Conservation (phyloP, 352 stramenopile species). For the Globisporangium nunn region DNA sequence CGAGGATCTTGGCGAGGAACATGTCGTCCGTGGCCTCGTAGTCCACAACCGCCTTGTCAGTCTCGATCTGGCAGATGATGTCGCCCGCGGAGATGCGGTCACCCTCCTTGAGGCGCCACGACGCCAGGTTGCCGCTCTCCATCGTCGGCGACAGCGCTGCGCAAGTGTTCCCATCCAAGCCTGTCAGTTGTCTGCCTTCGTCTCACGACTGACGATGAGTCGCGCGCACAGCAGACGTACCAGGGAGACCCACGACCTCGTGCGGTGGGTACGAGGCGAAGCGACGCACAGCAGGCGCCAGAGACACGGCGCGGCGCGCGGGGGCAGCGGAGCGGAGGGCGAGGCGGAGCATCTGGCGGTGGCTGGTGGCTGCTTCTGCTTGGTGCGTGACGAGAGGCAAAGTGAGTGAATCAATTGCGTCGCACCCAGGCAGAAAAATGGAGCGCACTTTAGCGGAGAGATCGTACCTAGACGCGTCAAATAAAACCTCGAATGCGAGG, state of each 20-base stretch:
- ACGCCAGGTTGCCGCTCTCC: conserved; percentile 93
- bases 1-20: conserved; percentile 95
- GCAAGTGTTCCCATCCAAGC: not conserved
- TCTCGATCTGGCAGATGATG: conserved; percentile 97
- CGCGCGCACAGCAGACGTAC: conserved; percentile 15
- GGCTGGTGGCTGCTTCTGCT: not conserved
- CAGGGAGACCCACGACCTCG: conserved; percentile 72
- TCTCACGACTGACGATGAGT: too few relatives aligned
- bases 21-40: conserved; percentile 98
- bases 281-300: conserved; percentile 20
- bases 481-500: not conserved
- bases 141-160: conserved; percentile 96
- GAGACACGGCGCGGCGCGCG: conserved; percentile 27
- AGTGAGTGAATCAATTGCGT: not conserved
- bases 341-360: conserved; percentile 43
- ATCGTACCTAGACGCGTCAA: not conserved
- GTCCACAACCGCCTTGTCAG: conserved; percentile 99
- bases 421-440: conserved; percentile 4
- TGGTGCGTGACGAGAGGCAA: not conserved
- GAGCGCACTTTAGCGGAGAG: not conserved
- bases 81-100: conserved; percentile 90
- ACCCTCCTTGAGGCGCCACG: conserved; percentile 93
- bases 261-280: conserved; percentile 75
- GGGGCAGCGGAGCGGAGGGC: conserved; percentile 42
- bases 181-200: not conserved